Percentiles rank a stretch among this genome's conserved stretches.
Conservation (phyloP, 192 early-diverging fungal genomes). For the Chytriomyces confervae region DNA sequence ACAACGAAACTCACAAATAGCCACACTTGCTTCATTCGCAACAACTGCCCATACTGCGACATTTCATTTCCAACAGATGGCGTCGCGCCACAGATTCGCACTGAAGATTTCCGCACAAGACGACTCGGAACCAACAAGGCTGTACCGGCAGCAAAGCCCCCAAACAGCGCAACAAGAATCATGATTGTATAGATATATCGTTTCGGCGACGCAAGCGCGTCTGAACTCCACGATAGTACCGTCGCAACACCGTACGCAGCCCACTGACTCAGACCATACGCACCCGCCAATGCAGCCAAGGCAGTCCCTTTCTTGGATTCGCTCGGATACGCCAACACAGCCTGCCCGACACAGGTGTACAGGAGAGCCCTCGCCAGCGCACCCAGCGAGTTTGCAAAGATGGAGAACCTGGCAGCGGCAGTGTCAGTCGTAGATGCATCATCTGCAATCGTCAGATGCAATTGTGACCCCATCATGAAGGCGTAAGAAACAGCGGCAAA, state of each 20-base stretch:
- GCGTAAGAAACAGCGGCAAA: background rate
- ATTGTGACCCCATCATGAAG: background rate
- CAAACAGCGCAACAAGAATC: too few relatives aligned
- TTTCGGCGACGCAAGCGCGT: too few relatives aligned
- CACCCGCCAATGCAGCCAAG: background rate
- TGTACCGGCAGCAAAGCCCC: too few relatives aligned
- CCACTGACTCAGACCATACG: background rate
- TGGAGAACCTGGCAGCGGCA: background rate
- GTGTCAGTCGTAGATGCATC: background rate
- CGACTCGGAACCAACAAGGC: too few relatives aligned
- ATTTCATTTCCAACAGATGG: too few relatives aligned
- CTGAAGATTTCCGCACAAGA: too few relatives aligned
- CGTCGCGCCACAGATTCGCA: too few relatives aligned
- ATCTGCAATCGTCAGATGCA: background rate
- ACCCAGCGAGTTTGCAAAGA: background rate
- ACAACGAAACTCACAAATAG: too few relatives aligned
- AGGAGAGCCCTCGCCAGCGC: background rate
- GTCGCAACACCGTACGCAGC: background rate
- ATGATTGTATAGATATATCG: too few relatives aligned
- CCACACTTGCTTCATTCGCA: too few relatives aligned
- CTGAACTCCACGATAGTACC: too few relatives aligned
- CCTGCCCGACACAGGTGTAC: background rate
- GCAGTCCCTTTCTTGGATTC: background rate
- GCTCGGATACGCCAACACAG: background rate
- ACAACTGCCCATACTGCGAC: too few relatives aligned